Percentiles rank a stretch among this genome's conserved stretches.
These are phyloP conservation scores for Syncephalastrum racemosum DNA, from an alignment of 371 early-diverging fungal species.

Conservation along the genomic window DNA sequence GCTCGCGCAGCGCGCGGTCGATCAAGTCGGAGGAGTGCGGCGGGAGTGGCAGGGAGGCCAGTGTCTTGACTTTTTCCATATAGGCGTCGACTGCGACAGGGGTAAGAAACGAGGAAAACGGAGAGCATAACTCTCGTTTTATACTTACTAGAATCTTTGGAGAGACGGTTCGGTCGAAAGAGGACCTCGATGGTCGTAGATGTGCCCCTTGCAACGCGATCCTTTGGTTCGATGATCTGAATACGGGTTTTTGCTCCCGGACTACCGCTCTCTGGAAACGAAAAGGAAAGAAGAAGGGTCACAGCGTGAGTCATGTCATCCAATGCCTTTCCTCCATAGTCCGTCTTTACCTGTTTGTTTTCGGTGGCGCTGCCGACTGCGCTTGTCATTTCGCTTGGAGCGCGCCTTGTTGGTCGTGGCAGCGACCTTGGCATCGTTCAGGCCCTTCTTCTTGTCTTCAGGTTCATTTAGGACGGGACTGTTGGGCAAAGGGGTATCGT, in stretches of 20 bases:
- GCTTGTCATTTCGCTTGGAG: slow-evolving; percentile 6
- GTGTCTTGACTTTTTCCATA: slow-evolving; percentile 40
- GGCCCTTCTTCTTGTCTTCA: too few relatives aligned
- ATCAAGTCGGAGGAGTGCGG: slow-evolving; percentile 55
- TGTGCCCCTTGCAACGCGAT: slow-evolving; percentile 33
- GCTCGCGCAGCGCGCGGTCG: slow-evolving; percentile 61
- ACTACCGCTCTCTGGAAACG: not conserved
- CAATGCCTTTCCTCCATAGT: not conserved
- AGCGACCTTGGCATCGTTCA: not conserved
- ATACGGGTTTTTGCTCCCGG: not conserved
- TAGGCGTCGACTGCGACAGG: slow-evolving; percentile 45
- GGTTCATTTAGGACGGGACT: too few relatives aligned
- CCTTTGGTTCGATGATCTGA: slow-evolving; percentile 4
- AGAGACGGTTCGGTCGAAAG: slow-evolving; percentile 37
- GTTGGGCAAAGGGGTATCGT: too few relatives aligned
- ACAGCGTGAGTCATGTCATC: not conserved
- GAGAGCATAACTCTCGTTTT: not conserved
- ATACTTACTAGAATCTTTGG: slow-evolving; percentile 40
- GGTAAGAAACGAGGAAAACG: slow-evolving; percentile 3
- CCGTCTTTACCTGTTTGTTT: slow-evolving; percentile 6
- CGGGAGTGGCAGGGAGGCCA: slow-evolving; percentile 40
- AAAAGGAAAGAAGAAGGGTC: not conserved
- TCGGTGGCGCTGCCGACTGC: slow-evolving; percentile 1
- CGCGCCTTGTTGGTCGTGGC: slow-evolving; percentile 2
- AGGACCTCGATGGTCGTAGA: slow-evolving; percentile 47